These are phyloP conservation scores for Colletotrichum sp. DNA, from an alignment of 2,329 filamentous ascomycete species.

Conservation along the genomic window DNA sequence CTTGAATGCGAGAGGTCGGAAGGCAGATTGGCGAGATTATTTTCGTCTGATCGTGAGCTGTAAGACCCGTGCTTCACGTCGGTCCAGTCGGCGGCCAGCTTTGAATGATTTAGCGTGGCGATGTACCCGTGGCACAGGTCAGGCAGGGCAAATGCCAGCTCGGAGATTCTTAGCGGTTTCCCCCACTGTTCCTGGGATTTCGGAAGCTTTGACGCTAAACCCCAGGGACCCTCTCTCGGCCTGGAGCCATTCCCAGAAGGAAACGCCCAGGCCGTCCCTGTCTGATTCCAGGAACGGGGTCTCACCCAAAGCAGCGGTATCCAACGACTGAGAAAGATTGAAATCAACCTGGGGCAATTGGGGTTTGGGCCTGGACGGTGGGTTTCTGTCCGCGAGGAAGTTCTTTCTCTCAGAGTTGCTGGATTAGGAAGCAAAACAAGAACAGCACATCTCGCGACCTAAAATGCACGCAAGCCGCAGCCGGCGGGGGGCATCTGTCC, in stretches of 20 bases:
- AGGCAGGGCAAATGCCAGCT: neutral
- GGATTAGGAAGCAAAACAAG: neutral
- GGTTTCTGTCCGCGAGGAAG: neutral
- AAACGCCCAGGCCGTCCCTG: neutral
- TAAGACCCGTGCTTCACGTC: neutral
- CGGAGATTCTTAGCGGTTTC: neutral
- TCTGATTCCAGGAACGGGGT: neutral
- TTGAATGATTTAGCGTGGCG: neutral
- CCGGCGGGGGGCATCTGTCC: neutral
- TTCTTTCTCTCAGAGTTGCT: neutral
- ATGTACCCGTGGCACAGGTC: neutral
- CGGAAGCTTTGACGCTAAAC: conserved; percentile 6
- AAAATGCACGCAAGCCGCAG: neutral
- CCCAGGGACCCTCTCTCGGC: conserved; percentile 5
- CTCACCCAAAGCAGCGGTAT: neutral
- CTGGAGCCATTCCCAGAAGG: neutral
- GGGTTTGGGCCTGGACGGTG: neutral
- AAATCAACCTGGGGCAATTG: neutral
- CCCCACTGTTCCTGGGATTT: neutral
- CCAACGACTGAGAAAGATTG: neutral
- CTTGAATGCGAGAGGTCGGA: neutral
- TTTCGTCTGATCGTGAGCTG: neutral
- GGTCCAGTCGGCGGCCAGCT: neutral
- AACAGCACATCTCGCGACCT: neutral
- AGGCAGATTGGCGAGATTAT: neutral